Evolutionary conservation across 495 filamentous ascomycete species (phyloP), one percentile per base, ranked within the genome.

Genomic region (Trichoderma erinaceum): DNA sequence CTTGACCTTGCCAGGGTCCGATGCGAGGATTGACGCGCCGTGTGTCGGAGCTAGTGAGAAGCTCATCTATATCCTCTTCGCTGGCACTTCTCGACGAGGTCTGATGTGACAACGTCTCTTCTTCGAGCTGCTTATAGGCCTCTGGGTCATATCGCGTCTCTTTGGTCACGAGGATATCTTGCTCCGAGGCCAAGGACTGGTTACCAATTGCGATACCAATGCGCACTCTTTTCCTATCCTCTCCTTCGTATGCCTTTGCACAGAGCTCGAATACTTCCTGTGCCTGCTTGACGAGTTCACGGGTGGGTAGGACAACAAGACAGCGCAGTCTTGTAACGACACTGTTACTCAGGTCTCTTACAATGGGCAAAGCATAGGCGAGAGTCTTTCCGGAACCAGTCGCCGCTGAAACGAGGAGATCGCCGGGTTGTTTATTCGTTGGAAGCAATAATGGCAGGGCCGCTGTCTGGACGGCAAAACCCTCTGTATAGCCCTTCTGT

Each of bases 341-440:
- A 23, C 35, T 41, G 21, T 64, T 41, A 56, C 67, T 68, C 41
- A 68, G 12, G 29, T 68, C 67, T 8, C 58, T 35, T 13, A 92
- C 73, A 58, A 92, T 89, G 1, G 91, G 91, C 69, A 95, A 90
- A 0, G 87, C 91, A 73, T 91, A 95, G 0, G 91, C 90, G 32
- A 95, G 78, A 0, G 91, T 95, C 76, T 95, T 95, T 29, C 91
- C 91, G 32, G 91, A 93, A 41, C 91, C 91, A 0, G 91, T 95
- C 27, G 89, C 83, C 3, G 91, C 91, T 74, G 94, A 92, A 38
- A 91, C 90, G 69, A 94, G 87, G 7, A 93, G 82, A 77, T 93
- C 90, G 71, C 3, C 90, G 89, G 10, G 82, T 81, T 32, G 97
- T 92, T 58, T 90, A 83, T 1, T 93, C 91, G 75, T 98, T 93